These are phyloP conservation scores for Apiospora hydei DNA, from an alignment of 2,329 filamentous ascomycete species.

Conservation along the genomic window DNA sequence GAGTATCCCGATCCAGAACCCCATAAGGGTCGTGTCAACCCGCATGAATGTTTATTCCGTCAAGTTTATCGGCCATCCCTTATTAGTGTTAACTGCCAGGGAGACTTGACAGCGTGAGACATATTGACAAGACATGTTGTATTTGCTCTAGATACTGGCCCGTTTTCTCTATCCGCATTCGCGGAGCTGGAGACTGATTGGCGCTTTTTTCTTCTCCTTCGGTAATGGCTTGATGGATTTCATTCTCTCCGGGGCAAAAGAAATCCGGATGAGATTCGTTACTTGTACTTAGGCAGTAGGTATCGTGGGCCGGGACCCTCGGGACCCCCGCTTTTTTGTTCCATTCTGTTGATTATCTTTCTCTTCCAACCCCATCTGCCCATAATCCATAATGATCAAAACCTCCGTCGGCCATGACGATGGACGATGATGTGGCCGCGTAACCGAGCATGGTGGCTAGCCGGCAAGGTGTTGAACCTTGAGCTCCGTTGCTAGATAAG, in stretches of 20 bases:
- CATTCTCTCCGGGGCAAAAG: not conserved
- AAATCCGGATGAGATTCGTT: not conserved
- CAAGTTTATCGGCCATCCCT: conserved; percentile 4
- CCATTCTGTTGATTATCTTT: not conserved
- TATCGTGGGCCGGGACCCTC: not conserved
- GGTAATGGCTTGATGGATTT: not conserved
- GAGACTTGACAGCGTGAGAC: not conserved
- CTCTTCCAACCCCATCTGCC: not conserved
- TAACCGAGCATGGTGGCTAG: not conserved
- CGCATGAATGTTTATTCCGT: conserved; percentile 1
- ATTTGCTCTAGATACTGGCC: not conserved
- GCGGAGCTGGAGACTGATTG: not conserved
- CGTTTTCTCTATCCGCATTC: conserved; percentile 10
- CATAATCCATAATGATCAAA: not conserved
- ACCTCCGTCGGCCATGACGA: not conserved
- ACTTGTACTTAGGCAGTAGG: not conserved
- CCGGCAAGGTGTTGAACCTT: conserved; percentile 2
- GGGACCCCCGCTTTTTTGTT: not conserved
- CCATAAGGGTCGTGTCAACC: not conserved
- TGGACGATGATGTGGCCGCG: not conserved
- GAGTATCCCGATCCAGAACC: not conserved
- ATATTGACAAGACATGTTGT: not conserved
- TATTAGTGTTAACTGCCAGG: not conserved
- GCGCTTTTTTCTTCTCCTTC: not conserved
- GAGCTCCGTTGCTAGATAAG: not conserved